Evolutionary conservation across 2,329 filamentous ascomycete species (phyloP), one percentile per base, ranked within the genome.

Genomic region (Gaeumannomyces tritici): DNA sequence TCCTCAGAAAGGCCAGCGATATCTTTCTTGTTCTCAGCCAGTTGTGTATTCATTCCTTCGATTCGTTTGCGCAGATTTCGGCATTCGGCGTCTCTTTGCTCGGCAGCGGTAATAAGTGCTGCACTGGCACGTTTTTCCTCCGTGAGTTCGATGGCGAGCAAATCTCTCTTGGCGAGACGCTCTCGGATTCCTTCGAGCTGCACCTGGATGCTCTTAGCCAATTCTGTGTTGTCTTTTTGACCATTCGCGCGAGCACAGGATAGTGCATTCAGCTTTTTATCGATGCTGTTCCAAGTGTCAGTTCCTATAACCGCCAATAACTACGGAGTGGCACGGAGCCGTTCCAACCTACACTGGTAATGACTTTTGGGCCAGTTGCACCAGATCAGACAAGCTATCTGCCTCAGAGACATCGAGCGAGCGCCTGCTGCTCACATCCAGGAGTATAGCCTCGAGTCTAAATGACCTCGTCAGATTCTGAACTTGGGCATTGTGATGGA

Each of bases 101-200:
- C 62, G 26, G 61, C 33, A 3, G 24, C 47, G 27, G 58, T 60
- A 12, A 35, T 35, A 35, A 51, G 33, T 24, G 28, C 58, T 33
- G 35, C 42, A 21, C 54, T 60, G 2, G 33, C 33, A 21, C 47
- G 31, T 28, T 27, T 60, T 0, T 42, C 54, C n/a, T 63, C 62
- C 58, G 66, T 62, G 8, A 69, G 60, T 12, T 42, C 31, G 1
- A 51, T 18, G 6, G 66, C 61, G 11, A 58, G 58, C 0, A 27
- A n/a, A 6, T 65, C 31, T 47, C 58, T 64, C 1, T 64, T 62
- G 27, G 54, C 62, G 2, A 66, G 12, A 2, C 67, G 60, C 1
- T 57, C 1, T 7, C 62, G 59, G 13, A 64, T 59, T 8, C 13
- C 54, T 1, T 27, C 55, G 4, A 51, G 59, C 13, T 62, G 56